These are phyloP conservation scores for Alternaria alternata DNA, from an alignment of 2,329 filamentous ascomycete species.

Conservation along the genomic window DNA sequence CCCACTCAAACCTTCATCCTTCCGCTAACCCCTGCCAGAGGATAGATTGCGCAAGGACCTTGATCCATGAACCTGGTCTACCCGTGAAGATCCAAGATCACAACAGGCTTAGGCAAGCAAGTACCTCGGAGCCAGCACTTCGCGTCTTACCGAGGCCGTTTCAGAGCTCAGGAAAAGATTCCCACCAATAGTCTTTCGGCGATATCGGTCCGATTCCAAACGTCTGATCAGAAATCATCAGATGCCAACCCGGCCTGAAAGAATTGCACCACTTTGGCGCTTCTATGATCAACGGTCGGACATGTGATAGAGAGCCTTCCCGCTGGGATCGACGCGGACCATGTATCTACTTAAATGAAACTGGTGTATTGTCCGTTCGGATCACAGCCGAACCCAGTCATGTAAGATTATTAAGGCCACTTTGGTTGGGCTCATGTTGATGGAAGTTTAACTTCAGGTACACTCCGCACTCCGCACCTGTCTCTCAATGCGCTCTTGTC, in stretches of 20 bases:
- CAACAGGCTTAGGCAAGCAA: conserved; percentile 10
- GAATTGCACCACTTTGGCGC: conserved; percentile 10
- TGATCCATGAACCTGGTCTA: conserved; percentile 26
- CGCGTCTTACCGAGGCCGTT: conserved; percentile 10
- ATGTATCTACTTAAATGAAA: conserved; percentile 29
- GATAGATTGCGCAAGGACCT: conserved; percentile 21
- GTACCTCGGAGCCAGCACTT: conserved; percentile 10
- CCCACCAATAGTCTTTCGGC: conserved; percentile 1
- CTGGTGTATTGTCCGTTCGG: conserved; percentile 32
- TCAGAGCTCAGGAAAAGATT: not conserved
- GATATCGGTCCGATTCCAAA: not conserved
- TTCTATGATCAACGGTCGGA: conserved; percentile 8
- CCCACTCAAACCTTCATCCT: conserved; percentile 6
- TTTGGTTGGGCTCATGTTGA: conserved; percentile 17
- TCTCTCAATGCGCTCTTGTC: conserved; percentile 16
- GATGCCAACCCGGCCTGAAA: conserved; percentile 1
- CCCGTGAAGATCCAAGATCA: conserved; percentile 24
- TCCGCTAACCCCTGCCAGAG: conserved; percentile 18
- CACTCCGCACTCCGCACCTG: conserved; percentile 20
- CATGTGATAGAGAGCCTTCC: conserved; percentile 10
- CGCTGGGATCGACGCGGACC: conserved; percentile 22
- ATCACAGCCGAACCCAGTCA: conserved; percentile 32
- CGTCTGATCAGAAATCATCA: not conserved
- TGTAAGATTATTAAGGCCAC: conserved; percentile 11
- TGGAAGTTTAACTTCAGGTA: conserved; percentile 39